Conservation (phyloP, 345 rosid species). For the Gossypium herbaceum region DNA sequence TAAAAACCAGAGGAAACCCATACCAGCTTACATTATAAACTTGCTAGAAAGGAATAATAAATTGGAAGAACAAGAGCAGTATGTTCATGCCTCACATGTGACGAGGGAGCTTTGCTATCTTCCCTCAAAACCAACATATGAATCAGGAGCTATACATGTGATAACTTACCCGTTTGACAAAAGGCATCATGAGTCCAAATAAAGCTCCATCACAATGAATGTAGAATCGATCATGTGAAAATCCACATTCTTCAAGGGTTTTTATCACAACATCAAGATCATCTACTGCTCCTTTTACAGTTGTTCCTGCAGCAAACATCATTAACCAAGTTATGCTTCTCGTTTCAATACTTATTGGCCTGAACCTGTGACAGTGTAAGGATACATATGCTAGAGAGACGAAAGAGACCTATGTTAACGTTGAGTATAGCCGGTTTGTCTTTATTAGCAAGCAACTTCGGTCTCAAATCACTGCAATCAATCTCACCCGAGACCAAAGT, state of each 20-base stretch:
- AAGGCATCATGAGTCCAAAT: slow-evolving; percentile 99
- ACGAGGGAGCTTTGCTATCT: not conserved
- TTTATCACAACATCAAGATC: slow-evolving; percentile 90
- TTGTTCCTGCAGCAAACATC: slow-evolving; percentile 54
- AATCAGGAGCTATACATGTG: not conserved
- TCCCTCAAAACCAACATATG: not conserved
- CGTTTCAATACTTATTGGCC: slow-evolving; percentile 1
- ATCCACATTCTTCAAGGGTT: slow-evolving; percentile 85
- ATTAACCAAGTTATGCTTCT: slow-evolving; percentile 1
- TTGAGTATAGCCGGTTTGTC: slow-evolving; percentile 90
- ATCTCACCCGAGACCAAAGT: slow-evolving; percentile 83
- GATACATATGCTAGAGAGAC: not conserved
- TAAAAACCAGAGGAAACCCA: too few relatives aligned
- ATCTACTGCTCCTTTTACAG: slow-evolving; percentile 97
- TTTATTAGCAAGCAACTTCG: slow-evolving; percentile 66
- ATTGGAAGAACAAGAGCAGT: not conserved
- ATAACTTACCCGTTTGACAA: slow-evolving; percentile 73
- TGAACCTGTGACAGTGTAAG: not conserved
- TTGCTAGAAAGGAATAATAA: too few relatives aligned
- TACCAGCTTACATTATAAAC: too few relatives aligned
- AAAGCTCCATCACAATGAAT: slow-evolving; percentile 98
- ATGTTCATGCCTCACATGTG: not conserved
- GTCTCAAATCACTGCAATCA: slow-evolving; percentile 68
- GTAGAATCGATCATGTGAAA: slow-evolving; percentile 70
- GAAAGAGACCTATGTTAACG: slow-evolving; percentile 73